Evolutionary conservation across 176 grass and related monocot species (phyloP), one percentile per base, ranked within the genome.

Genomic region (Miscanthus lutarioriparius): DNA sequence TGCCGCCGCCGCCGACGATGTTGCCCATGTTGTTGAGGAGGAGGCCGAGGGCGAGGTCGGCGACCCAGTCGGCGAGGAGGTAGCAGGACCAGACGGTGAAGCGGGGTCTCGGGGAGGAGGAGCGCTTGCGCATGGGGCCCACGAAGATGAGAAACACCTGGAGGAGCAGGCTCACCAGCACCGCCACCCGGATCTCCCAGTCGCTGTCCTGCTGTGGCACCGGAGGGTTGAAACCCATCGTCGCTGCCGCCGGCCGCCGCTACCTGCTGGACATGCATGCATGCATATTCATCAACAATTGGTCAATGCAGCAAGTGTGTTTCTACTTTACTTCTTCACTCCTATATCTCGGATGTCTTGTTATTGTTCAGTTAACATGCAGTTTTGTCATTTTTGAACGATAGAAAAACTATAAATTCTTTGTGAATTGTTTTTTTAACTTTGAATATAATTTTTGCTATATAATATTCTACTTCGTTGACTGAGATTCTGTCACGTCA

Each of bases 11-110:
- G 3, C 23, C 26, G 20, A 51, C 51, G 67, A 86, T 90, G 58
- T 39, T 83, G 74, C 88, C 83, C 83, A 90, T 82, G 88, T 86
- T 90, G 79, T 90, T 90, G 79, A 90, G 88, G 26, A 90, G 14
- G 23, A 90, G 88, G 36, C 88, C 88, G 45, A 90, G 83, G 43
- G 56, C 73, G 67, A 90, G 88, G 83, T 90, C 88, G 74, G 88
- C 88, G 27, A 90, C 88, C 88, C 88, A 90, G 79, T 90, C 88
- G 58, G 88, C 88, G 67, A 89, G 82, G 63, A 89, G 82, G 82
- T 85, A 89, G 77, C 77, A 85, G 1, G 82, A 80, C 87, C 87
- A 89, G 12, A 81, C 49, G 27, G 7, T 2, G 71, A 89, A 81
- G 48, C 67, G 79, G 10, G 74, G 35, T 1, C 28, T 0, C 0